phyloP scores from a whole-genome alignment of 257 asterid species.

The Solanum boliviense region DNA sequence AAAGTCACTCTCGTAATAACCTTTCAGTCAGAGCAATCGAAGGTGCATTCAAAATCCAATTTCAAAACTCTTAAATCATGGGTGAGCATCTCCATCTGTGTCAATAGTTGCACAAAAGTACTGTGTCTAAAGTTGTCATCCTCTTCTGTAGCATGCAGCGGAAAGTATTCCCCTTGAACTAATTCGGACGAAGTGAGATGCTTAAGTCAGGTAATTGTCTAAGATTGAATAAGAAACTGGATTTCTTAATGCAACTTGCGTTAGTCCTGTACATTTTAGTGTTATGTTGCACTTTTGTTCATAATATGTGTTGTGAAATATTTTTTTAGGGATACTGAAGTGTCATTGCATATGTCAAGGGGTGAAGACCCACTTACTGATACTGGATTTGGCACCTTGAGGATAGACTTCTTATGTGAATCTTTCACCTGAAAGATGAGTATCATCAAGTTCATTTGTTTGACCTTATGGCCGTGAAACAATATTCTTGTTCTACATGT shows the following conservation, averaged over 20 bases:
- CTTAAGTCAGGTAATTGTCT: slow-evolving; percentile 23
- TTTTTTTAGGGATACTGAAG: neutral
- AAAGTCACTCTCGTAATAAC: slow-evolving; percentile 53
- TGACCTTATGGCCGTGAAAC: neutral
- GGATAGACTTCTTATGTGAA: neutral
- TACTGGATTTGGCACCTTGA: neutral
- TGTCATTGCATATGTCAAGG: neutral
- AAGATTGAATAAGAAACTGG: neutral
- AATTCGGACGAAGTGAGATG: slow-evolving; percentile 52
- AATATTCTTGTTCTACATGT: neutral
- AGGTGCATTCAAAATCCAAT: slow-evolving; percentile 35
- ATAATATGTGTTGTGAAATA: neutral
- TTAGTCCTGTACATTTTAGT: neutral
- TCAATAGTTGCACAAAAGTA: neutral
- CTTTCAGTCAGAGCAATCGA: slow-evolving; percentile 43
- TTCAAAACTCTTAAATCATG: slow-evolving; percentile 42
- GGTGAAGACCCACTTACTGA: neutral
- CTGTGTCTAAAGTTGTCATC: neutral
- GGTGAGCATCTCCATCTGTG: slow-evolving; percentile 30
- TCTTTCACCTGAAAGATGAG: neutral
- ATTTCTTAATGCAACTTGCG: neutral
- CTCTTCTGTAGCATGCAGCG: slow-evolving; percentile 39
- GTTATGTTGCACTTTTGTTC: neutral
- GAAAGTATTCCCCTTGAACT: slow-evolving; percentile 75
- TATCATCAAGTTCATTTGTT: neutral